Evolutionary conservation across 2,329 filamentous ascomycete species (phyloP).

Genomic region (Paraphoma chrysanthemicola): DNA sequence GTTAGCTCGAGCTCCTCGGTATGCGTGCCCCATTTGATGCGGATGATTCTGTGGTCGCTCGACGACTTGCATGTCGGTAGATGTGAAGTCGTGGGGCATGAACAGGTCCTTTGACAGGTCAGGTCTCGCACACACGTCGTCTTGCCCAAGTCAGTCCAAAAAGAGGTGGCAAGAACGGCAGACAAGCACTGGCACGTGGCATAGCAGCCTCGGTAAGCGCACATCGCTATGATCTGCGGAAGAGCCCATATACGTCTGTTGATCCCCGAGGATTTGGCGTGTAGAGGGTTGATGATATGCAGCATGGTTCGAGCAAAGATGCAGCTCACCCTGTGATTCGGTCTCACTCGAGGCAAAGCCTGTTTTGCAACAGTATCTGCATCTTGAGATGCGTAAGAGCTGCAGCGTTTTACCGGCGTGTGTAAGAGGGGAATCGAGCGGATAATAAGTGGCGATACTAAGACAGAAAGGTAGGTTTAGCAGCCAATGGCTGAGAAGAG

Average conservation of each 20-base stretch:
- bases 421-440: not conserved
- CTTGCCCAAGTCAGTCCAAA: not conserved
- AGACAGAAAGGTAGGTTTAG: not conserved
- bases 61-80: too few species aligned
- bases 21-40: too few species aligned
- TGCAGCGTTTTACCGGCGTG: not conserved
- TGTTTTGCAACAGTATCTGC: not conserved
- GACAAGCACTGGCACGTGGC: not conserved
- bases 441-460: not conserved
- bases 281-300: too few species aligned
- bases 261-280: too few species aligned
- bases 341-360: too few species aligned
- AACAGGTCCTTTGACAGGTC: too few species aligned
- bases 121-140: not conserved
- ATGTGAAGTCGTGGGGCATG: not conserved
- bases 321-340: not conserved
- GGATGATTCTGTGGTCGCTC: too few species aligned
- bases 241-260: too few species aligned
- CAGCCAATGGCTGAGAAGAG: not conserved
- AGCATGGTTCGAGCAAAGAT: not conserved
- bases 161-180: not conserved
- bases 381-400: not conserved
- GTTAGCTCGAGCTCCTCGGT: not conserved
- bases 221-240: not conserved
- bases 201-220: not conserved